Evolutionary conservation across 2,329 filamentous ascomycete species (phyloP), one percentile per base, ranked within the genome.

Genomic region (Phaeoacremonium minimum): DNA sequence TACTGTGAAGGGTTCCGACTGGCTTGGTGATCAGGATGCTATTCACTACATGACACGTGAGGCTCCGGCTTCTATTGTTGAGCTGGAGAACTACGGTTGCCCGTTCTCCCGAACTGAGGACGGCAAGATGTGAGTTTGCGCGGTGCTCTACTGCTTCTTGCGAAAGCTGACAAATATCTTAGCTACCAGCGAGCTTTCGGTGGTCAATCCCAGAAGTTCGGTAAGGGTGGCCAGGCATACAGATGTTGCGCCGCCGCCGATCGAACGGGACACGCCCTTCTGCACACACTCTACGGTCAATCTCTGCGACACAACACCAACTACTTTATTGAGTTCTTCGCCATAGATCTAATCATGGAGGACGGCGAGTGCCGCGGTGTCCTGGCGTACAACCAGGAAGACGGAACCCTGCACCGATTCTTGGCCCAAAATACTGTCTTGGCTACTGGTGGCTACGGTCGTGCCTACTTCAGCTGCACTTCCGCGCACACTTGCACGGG

Each of bases 251-350:
- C 90, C 64, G 93, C 90, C 43, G 93, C 91, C 51, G 93, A 98
- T 64, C 80, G 91, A 76, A 97, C 93, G 46, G 93, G 93, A 47
- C 93, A 98, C 69, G 93, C 93, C 56, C 85, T 98, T 50, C 81
- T 98, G 35, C 93, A 98, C 77, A 98, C 93, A 17, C 86, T 98
- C 49, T 98, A 97, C 69, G 93, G 93, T 55, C 91, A 96, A 73
- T 96, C 90, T 36, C 80, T 97, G 44, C 78, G 87, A 60, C 89
- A 97, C 77, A 95, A 96, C 77, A 96, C 91, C 59, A 96, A 96
- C 75, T 98, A 96, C 78, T 97, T 98, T 71, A 96, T 98, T 64
- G 93, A 97, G 69, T 97, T 90, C 77, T 98, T 97, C 64, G 93
- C 90, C 53, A 78, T 95, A 50, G 93, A 97, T 61, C 72, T 97